Evolutionary conservation across 805 yeast genomes (phyloP).

Genomic region (Candida suzukii): DNA sequence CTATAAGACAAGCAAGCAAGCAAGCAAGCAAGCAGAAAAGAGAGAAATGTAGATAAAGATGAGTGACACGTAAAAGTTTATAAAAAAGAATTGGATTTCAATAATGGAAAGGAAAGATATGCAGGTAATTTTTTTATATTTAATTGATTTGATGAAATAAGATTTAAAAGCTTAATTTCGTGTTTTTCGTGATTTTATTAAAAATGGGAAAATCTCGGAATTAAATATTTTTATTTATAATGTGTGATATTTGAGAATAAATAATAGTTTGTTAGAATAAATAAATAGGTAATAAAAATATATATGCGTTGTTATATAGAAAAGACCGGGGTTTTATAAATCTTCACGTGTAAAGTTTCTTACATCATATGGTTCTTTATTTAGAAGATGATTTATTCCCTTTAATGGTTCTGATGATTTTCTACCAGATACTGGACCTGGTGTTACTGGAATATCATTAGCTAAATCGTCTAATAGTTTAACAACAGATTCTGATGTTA

Average conservation of each 20-base stretch:
- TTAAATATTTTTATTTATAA: too few relatives aligned
- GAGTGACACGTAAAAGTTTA: too few relatives aligned
- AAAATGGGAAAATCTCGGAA: too few relatives aligned
- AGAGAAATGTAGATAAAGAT: too few relatives aligned
- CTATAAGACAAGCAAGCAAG: too few relatives aligned
- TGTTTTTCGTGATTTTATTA: too few relatives aligned
- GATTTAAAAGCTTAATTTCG: too few relatives aligned
- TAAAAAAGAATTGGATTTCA: too few relatives aligned
- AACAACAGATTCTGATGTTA: conserved; percentile 59
- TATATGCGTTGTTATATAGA: not conserved
- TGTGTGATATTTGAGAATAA: not conserved
- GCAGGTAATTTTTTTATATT: too few relatives aligned
- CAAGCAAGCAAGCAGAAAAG: too few relatives aligned
- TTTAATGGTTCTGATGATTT: conserved; percentile 70
- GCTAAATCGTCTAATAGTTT: conserved; percentile 56
- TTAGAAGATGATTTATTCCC: conserved; percentile 57
- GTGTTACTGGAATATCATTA: conserved; percentile 50
- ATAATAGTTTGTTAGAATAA: not conserved
- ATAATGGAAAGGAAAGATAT: too few relatives aligned
- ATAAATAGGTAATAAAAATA: not conserved
- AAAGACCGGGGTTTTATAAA: conserved; percentile 29
- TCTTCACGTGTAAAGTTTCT: conserved; percentile 67
- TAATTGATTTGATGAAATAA: too few relatives aligned
- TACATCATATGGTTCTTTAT: conserved; percentile 61
- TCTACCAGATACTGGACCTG: conserved; percentile 72